A percentile compares a stretch with the other conserved stretches of the same genome.
phyloP scores from a whole-genome alignment of 2,329 filamentous ascomycete genomes.

The Nemania diffusa region DNA sequence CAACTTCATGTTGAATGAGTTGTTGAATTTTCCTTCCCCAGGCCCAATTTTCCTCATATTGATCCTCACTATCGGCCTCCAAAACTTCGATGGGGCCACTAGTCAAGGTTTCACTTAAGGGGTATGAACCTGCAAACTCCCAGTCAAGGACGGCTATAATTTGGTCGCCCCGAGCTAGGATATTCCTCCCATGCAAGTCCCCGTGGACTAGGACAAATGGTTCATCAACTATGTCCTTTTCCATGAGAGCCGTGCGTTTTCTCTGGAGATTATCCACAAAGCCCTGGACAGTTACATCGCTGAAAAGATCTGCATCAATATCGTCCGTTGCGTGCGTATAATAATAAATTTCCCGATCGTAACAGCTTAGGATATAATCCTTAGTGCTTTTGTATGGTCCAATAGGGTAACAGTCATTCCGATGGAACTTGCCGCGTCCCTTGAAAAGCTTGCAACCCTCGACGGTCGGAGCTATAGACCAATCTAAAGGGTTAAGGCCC shows the following conservation, averaged over 20 bases:
- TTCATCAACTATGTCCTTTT: constrained; percentile 16
- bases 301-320: constrained; percentile 17
- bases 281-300: neutral
- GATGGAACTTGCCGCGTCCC: constrained; percentile 26
- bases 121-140: constrained; percentile 33
- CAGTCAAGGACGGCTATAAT: constrained; percentile 26
- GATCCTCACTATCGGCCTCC: constrained; percentile 10
- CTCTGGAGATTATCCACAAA: constrained; percentile 5
- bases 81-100: constrained; percentile 1
- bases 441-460: constrained; percentile 29
- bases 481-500: constrained; percentile 14
- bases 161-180: constrained; percentile 15
- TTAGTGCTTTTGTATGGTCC: constrained; percentile 28
- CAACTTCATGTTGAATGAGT: neutral
- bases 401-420: constrained; percentile 25
- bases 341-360: constrained; percentile 31
- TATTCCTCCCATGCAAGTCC: constrained; percentile 30
- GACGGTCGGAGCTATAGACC: constrained; percentile 23
- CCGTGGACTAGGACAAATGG: constrained; percentile 31
- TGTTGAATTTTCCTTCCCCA: constrained; percentile 15
- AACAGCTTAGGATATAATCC: constrained; percentile 31
- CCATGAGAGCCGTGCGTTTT: constrained; percentile 6
- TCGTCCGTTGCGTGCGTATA: constrained; percentile 10
- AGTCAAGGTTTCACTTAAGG: constrained; percentile 25
- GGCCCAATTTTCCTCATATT: neutral